A percentile compares a stretch with the other conserved stretches of the same genome.
Evolutionary conservation across 768 basidiomycete species (phyloP).

Genomic region (Tricholoma hemisulphureum): DNA sequence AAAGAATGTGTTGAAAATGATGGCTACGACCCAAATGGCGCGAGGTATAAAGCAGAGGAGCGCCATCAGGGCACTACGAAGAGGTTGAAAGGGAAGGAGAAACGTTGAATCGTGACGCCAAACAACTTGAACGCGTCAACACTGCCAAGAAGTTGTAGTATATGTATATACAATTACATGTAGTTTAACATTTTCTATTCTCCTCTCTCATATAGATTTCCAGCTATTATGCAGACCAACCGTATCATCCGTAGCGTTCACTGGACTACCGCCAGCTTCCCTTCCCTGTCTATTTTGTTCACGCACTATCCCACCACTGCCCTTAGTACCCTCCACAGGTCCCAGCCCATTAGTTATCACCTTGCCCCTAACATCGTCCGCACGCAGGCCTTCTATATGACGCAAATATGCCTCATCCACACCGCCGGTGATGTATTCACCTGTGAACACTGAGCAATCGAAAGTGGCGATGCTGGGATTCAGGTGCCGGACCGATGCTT

Average conservation of each 20-base stretch:
- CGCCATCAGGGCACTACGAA: slow-evolving; percentile 17
- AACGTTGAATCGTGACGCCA: background rate
- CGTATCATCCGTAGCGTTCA: slow-evolving; percentile 70
- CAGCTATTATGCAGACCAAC: slow-evolving; percentile 80
- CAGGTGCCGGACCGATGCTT: slow-evolving; percentile 80
- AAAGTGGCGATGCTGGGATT: slow-evolving; percentile 76
- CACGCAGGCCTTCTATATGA: slow-evolving; percentile 71
- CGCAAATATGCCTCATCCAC: slow-evolving; percentile 81
- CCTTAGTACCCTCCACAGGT: slow-evolving; percentile 35
- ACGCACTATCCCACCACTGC: slow-evolving; percentile 14
- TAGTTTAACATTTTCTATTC: slow-evolving; percentile 6
- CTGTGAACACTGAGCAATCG: slow-evolving; percentile 98
- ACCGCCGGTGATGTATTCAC: slow-evolving; percentile 93
- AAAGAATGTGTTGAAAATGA: slow-evolving; percentile 11
- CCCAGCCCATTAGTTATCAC: slow-evolving; percentile 30
- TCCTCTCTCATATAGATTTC: slow-evolving; percentile 31
- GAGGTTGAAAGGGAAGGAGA: background rate
- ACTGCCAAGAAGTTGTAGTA: background rate
- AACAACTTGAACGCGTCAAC: slow-evolving; percentile 7
- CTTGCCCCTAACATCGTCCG: slow-evolving; percentile 77
- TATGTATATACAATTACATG: slow-evolving; percentile 8
- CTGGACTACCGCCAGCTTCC: slow-evolving; percentile 38
- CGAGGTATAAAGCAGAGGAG: background rate
- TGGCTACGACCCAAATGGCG: slow-evolving; percentile 11
- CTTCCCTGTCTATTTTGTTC: slow-evolving; percentile 19